Evolutionary conservation across 768 basidiomycete species (phyloP), one percentile per base, ranked within the genome.

Genomic region (Nidularia pulvinata): DNA sequence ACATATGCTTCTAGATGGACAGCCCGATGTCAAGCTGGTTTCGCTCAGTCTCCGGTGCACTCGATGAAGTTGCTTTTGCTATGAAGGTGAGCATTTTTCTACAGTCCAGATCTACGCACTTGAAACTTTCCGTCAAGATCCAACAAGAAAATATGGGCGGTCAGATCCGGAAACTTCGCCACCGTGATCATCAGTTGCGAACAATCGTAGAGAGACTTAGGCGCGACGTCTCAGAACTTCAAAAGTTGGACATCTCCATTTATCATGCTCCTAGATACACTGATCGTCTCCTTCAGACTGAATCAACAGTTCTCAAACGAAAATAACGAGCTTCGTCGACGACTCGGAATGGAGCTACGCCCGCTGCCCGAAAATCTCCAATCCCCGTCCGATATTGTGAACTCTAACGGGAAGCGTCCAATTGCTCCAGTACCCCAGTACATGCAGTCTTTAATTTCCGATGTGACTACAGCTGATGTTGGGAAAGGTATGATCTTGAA

Each of bases 1-100:
- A 22, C 49, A 37, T 48, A 14, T 11, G 59, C 45, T 5, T 48
- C 7, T 60, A 93, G 91, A 80, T 93, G 80, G 89, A 89, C 7
- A 70, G 79, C 1, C 91, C 91, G 1, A 91, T 93, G 88, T 84
- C 85, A 9, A 80, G 86, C 33, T 93, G 91, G 91, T 93, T 93
- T 70, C 76, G 77, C 7, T 79, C 84, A 34, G 68, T 88, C 32
- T 83, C 89, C 6, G 69, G 73, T 52, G 70, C 81, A 2, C 67
- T 92, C 32, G 90, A 93, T 62, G 65, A 77, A 25, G 68, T 89
- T 30, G 84, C 89, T 42, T 81, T 79, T 59, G 81, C 91, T 14
- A 78, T 81, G 49, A 89, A 88, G 78, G 91, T 88, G 61, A 51
- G 53, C 51, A 43, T 46, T 10, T 33, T 33, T 32, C 25, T 37